These are phyloP conservation scores for Gilbertella persicaria DNA, from an alignment of 371 early-diverging fungal genomes.

Conservation along the genomic window DNA sequence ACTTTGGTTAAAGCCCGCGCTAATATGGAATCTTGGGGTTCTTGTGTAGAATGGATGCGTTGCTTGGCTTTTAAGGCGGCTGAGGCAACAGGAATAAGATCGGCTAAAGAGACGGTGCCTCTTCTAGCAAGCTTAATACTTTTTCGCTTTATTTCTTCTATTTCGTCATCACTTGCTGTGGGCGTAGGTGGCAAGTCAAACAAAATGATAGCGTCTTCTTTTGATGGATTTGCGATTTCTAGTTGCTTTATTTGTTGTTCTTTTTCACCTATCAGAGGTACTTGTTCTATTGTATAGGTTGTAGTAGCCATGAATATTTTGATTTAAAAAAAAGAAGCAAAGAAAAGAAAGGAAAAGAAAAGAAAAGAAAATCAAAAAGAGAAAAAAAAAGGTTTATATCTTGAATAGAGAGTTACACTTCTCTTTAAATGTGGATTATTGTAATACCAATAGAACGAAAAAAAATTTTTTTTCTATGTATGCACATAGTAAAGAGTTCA, in stretches of 20 bases:
- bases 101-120: slow-evolving; percentile 33
- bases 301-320: background rate
- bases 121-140: slow-evolving; percentile 11
- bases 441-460: background rate
- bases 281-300: background rate
- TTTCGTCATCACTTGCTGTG: slow-evolving; percentile 22
- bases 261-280: background rate
- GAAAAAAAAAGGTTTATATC: background rate
- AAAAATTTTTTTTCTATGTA: background rate
- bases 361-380: background rate
- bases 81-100: slow-evolving; percentile 45
- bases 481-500: too few species aligned
- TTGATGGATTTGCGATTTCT: background rate
- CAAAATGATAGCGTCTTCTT: background rate
- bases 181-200: slow-evolving; percentile 24
- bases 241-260: background rate
- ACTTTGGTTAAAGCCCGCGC: slow-evolving; percentile 44
- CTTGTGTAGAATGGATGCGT: background rate
- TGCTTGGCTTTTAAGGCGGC: slow-evolving; percentile 31
- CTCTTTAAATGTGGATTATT: background rate
- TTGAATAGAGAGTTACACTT: background rate
- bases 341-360: background rate
- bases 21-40: slow-evolving; percentile 25
- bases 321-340: background rate
- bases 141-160: slow-evolving; percentile 8